A percentile compares a stretch with the other conserved stretches of the same genome.
These are phyloP conservation scores for Diaporthe amygdali DNA, from an alignment of 2,329 filamentous ascomycete genomes.

Conservation along the genomic window DNA sequence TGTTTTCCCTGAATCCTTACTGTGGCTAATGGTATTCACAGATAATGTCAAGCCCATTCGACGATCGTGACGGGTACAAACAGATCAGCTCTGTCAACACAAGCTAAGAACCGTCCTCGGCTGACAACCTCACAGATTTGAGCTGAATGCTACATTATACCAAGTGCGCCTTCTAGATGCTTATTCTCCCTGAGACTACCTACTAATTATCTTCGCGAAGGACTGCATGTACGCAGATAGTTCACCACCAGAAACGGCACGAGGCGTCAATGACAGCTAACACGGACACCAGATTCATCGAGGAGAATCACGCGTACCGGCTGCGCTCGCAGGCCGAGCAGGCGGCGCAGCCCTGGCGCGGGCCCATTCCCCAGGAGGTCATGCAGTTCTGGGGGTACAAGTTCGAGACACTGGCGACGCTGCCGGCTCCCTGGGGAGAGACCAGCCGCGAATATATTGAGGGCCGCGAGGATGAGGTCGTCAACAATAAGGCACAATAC, in stretches of 20 bases:
- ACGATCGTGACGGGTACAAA: conserved; percentile 75
- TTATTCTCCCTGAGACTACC: conserved; percentile 29
- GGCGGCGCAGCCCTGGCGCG: conserved; percentile 46
- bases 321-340: conserved; percentile 65
- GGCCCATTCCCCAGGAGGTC: conserved; percentile 68
- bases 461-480: conserved; percentile 69
- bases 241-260: too few species aligned
- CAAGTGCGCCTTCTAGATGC: conserved; percentile 63
- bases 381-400: conserved; percentile 99
- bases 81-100: neutral
- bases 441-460: conserved; percentile 81
- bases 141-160: conserved; percentile 93
- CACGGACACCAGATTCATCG: conserved; percentile 72
- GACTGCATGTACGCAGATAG: conserved; percentile 56
- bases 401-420: conserved; percentile 84
- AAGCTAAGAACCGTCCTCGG: neutral
- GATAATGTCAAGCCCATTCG: conserved; percentile 87
- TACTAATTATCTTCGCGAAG: conserved; percentile 38
- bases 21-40: conserved; percentile 41
- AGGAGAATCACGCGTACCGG: conserved; percentile 84
- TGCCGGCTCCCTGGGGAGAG: conserved; percentile 76
- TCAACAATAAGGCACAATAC: conserved; percentile 93
- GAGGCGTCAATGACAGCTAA: conserved; percentile 23
- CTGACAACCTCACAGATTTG: conserved; percentile 64
- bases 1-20: neutral